Conservation (phyloP, 106 monocot genomes). For the Apostasia ramifera region DNA sequence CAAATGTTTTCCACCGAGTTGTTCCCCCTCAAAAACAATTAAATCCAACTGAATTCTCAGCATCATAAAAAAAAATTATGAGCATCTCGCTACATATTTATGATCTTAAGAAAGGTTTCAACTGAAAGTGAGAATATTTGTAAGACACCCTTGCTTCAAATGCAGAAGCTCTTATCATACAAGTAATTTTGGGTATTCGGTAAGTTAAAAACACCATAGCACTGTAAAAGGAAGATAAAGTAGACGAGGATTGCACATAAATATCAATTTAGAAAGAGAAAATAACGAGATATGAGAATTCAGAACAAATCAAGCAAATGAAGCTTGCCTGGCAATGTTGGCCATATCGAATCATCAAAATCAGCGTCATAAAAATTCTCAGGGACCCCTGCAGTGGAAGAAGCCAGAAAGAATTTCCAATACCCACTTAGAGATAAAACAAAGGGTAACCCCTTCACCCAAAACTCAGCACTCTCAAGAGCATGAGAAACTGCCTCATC, state of each 20-base stretch:
- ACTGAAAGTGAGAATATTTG: no score
- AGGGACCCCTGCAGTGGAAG: conserved; percentile 54
- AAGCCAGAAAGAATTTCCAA: conserved; percentile 78
- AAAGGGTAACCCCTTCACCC: conserved; percentile 82
- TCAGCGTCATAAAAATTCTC: conserved; percentile 39
- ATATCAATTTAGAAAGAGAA: background rate
- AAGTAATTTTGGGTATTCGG: no score
- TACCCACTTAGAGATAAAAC: conserved; percentile 73
- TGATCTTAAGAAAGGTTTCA: no score
- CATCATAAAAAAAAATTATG: no score
- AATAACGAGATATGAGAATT: background rate
- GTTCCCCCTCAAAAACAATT: no score
- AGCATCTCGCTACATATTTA: no score
- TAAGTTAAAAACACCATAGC: no score
- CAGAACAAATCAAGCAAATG: conserved; percentile 4
- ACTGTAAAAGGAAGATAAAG: no score
- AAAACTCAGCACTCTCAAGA: conserved; percentile 75
- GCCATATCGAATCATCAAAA: conserved; percentile 86
- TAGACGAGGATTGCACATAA: background rate
- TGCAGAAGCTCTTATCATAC: no score
- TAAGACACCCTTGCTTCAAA: no score
- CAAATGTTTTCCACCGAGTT: no score
- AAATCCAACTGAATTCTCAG: no score
- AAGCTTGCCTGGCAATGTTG: conserved; percentile 69
- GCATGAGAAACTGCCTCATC: conserved; percentile 77